Evolutionary conservation across 164 flowering plant genomes (phyloP), one percentile per base, ranked within the genome.

Genomic region (Chimonanthus praecox): DNA sequence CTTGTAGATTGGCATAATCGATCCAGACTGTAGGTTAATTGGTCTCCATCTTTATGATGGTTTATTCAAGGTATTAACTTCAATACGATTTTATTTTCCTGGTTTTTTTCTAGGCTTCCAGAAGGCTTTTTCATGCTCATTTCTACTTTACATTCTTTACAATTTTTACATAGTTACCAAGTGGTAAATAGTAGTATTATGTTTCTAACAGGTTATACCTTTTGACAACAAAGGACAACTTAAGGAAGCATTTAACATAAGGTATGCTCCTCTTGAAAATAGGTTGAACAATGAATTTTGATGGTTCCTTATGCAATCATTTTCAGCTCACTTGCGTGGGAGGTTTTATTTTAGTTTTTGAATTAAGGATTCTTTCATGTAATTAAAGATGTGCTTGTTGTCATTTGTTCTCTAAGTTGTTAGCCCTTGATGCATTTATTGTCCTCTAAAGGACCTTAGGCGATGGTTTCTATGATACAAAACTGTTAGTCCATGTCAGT

Each of bases 21-120:
- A 94, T 79, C 99, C 98, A 58, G 98, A 96, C 75, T 96, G 98
- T 81, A 88, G 99, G 81, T 78, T 96, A 76, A 94, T 96, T 78
- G 99, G 99, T 50, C 98, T 96, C 69, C 99, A 96, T 84, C 84
- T 96, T 71, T 96, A 94, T 75, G 99, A 96, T 85, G 99, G 98
- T n/a, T 79, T 96, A 71, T 96, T 96, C 78, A 96, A 96, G 95
- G 98, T 93, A 77, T 77, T 78, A 21, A 54, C 60, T 49, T 49
- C 10, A 46, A 33, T 72, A 60, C 5, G 11, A 66, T 44, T 66
- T 66, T 44, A 13, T 15, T 8, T 2, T 54, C 44, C 4, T 66
- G 4, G 47, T 11, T 66, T 45, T 46, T 13, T 66, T 66, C 13
- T 44, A 9, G 48, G 44, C 46, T 65, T 8, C 47, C 47, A 3